Evolutionary conservation across 164 flowering plant species (phyloP).

Genomic region (Cinnamomum micranthum): DNA sequence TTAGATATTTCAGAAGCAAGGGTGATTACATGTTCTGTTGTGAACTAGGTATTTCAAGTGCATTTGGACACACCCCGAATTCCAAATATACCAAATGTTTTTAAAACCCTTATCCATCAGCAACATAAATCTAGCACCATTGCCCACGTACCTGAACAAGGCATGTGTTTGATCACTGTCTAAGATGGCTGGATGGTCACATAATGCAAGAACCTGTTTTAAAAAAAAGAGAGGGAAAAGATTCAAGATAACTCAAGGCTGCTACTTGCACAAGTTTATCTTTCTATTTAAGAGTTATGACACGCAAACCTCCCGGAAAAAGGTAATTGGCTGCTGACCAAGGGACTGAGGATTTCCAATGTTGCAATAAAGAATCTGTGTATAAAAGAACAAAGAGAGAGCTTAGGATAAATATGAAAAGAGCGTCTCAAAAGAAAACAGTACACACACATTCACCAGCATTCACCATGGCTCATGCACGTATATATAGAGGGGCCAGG

Average conservation of each 20-base stretch:
- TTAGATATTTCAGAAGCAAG: too few relatives aligned
- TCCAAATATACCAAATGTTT: too few relatives aligned
- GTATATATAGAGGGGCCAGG: neutral
- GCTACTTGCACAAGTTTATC: neutral
- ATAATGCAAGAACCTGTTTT: slow-evolving; percentile 81
- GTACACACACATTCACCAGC: neutral
- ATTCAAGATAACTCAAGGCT: slow-evolving; percentile 6
- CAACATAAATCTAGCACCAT: neutral
- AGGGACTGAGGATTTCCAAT: slow-evolving; percentile 99
- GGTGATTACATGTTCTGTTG: too few relatives aligned
- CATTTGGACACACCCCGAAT: too few relatives aligned
- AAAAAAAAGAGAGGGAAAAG: neutral
- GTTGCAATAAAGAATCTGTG: slow-evolving; percentile 92
- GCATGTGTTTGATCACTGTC: slow-evolving; percentile 79
- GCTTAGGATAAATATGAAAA: neutral
- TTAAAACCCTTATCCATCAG: neutral
- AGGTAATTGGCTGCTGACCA: slow-evolving; percentile 93
- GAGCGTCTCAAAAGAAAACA: neutral
- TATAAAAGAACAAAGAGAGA: neutral
- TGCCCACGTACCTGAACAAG: slow-evolving; percentile 64
- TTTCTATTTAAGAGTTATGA: neutral
- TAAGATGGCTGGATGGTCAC: slow-evolving; percentile 84
- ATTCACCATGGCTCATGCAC: neutral
- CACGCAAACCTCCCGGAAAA: slow-evolving; percentile 85
- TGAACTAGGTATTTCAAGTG: too few relatives aligned